Evolutionary conservation across 306 rosid genomes (phyloP).

Genomic region (Pyrus pyrifolia): DNA sequence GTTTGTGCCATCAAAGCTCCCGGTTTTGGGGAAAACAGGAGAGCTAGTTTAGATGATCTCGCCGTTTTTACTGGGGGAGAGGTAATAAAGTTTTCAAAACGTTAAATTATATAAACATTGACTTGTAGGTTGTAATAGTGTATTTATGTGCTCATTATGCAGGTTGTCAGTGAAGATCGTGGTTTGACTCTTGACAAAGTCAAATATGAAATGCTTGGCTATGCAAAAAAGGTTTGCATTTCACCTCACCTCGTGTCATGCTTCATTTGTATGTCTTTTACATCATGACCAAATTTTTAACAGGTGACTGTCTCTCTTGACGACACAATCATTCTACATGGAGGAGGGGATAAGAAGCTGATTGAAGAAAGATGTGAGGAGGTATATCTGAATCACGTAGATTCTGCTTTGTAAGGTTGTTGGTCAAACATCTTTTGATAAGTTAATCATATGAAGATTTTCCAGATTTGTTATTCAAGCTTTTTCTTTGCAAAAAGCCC

Average conservation of each 20-base stretch:
- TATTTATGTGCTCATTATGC: constrained; percentile 4
- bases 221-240: constrained; percentile 71
- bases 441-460: neutral
- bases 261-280: constrained; percentile 3
- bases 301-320: constrained; percentile 82
- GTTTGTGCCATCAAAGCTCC: constrained; percentile 99
- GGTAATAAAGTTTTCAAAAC: constrained; percentile 39
- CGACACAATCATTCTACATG: constrained; percentile 77
- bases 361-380: constrained; percentile 88
- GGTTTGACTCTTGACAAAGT: constrained; percentile 84
- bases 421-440: neutral
- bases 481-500: neutral
- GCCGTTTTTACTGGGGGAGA: constrained; percentile 86
- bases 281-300: constrained; percentile 16
- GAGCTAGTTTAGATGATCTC: constrained; percentile 79
- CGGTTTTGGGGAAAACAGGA: constrained; percentile 92
- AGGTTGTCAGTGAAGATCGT: constrained; percentile 73
- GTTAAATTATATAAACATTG: neutral
- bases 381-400: constrained; percentile 28
- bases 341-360: constrained; percentile 92
- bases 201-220: constrained; percentile 72
- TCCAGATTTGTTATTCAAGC: neutral
- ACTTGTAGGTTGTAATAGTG: neutral
- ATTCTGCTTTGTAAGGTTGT: neutral
- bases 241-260: neutral